Percentiles rank a stretch among this genome's conserved stretches.
Evolutionary conservation across 1,284 basidiomycete genomes (phyloP).

Genomic region (Phylloboletellus chloephorus): DNA sequence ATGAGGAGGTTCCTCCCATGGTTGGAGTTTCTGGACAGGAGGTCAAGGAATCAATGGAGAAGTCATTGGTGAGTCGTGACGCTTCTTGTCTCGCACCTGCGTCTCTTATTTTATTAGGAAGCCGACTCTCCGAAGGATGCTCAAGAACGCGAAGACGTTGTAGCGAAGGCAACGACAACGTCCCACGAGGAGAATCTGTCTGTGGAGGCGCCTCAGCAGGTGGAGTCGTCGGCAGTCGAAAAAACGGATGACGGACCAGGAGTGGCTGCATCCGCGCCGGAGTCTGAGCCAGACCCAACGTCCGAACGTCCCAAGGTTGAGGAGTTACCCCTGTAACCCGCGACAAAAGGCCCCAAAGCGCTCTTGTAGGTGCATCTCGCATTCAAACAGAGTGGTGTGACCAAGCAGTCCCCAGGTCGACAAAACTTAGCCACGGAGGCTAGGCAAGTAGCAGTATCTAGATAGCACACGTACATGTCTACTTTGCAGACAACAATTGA

Average conservation of each 20-base stretch:
- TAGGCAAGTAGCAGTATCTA: too few relatives aligned
- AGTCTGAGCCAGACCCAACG: constrained; percentile 5
- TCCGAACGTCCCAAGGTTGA: constrained; percentile 1
- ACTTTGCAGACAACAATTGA: too few relatives aligned
- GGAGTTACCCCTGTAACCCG: constrained; percentile 1
- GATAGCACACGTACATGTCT: too few relatives aligned
- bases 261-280: background rate
- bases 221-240: constrained; percentile 1
- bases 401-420: constrained; percentile 3
- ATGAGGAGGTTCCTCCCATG: constrained; percentile 14
- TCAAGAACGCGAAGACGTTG: constrained; percentile 24
- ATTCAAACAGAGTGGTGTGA: constrained; percentile 7
- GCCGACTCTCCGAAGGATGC: constrained; percentile 32
- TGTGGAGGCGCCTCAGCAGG: background rate
- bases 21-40: constrained; percentile 31
- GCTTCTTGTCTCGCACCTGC: background rate
- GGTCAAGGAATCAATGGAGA: constrained; percentile 32
- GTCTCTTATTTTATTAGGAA: constrained; percentile 19
- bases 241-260: background rate
- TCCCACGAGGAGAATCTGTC: constrained; percentile 1
- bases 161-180: constrained; percentile 6
- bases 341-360: constrained; percentile 7
- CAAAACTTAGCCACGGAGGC: constrained; percentile 3
- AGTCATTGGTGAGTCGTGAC: constrained; percentile 29
- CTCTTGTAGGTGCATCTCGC: constrained; percentile 14